phyloP scores from a whole-genome alignment of 2,329 filamentous ascomycete species.

The Curvularia eragrostidis region DNA sequence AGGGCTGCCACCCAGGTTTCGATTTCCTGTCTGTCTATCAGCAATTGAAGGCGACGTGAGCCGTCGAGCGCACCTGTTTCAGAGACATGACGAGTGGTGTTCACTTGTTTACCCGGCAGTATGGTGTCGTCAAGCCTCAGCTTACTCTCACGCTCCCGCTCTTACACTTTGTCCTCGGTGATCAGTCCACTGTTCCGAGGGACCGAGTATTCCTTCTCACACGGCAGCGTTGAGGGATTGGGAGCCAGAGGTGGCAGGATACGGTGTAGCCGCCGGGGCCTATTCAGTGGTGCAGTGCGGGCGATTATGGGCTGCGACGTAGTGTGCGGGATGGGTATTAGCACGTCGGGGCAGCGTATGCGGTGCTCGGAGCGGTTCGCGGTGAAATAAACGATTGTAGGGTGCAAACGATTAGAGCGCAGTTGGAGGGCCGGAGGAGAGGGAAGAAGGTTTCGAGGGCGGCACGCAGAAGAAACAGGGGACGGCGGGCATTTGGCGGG shows the following conservation, averaged over 20 bases:
- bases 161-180: constrained; percentile 12
- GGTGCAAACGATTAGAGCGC: constrained; percentile 33
- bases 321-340: constrained; percentile 24
- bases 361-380: constrained; percentile 8
- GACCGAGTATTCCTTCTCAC: constrained; percentile 28
- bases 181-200: constrained; percentile 38
- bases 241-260: constrained; percentile 21
- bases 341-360: constrained; percentile 20
- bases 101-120: constrained; percentile 49
- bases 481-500: constrained; percentile 43
- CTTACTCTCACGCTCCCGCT: constrained; percentile 12
- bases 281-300: constrained; percentile 22
- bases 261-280: constrained; percentile 44
- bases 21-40: constrained; percentile 75
- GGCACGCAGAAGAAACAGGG: constrained; percentile 38
- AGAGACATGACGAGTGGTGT: constrained; percentile 56
- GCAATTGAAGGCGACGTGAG: constrained; percentile 29
- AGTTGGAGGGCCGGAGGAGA: constrained; percentile 29
- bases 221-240: constrained; percentile 26
- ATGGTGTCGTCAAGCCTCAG: constrained; percentile 51
- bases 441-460: constrained; percentile 38
- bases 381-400: constrained; percentile 27
- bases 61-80: constrained; percentile 52
- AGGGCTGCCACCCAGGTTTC: constrained; percentile 97
- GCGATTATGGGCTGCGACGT: constrained; percentile 19